Evolutionary conservation across 2,329 filamentous ascomycete species (phyloP), one percentile per base, ranked within the genome.

Genomic region (Neobulgaria alba): DNA sequence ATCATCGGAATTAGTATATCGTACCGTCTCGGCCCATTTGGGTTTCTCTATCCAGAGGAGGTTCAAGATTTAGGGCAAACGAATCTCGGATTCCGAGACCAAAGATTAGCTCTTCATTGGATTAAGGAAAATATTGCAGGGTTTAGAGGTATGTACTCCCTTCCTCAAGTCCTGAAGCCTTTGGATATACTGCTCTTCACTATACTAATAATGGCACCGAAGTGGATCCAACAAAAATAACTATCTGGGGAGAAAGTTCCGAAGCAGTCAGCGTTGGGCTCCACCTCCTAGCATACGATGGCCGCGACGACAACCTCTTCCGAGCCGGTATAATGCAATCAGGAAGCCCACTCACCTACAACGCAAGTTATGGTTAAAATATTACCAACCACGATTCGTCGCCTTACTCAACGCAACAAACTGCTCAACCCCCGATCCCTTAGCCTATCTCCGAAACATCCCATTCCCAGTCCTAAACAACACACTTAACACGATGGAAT

Each of bases 231-330:
- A 39, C 42, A 1, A 60, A 64, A 39, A 63, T 67, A 3, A 66
- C 63, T 0, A 56, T 67, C 37, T 68, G 59, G 62, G 67, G 63
- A 4, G 64, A 69, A 47, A 65, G 61, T 21, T 65, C 66, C 5
- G 65, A 66, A 10, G 67, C 53, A 3, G 59, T 55, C 29, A 62
- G 61, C 2, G 66, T 72, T 2, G 67, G 67, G 2, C 53, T 56
- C 10, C 70, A 73, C 20, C 56, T 71, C 0, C 55, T 66, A 10
- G 67, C 68, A 2, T 71, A 69, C 43, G 63, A 63, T 3, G 69
- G 69, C 2, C 56, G 67, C 31, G 63, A 77, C 42, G 69, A 77
- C 36, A 59, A 61, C 3, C 62, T 79, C 0, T 79, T 79, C 55
- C 63, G 69, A 4, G 67, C 58, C 14, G 72, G 64, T 2, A 73